Conservation (phyloP, 805 yeast species). For the Saturnispora diversa region DNA sequence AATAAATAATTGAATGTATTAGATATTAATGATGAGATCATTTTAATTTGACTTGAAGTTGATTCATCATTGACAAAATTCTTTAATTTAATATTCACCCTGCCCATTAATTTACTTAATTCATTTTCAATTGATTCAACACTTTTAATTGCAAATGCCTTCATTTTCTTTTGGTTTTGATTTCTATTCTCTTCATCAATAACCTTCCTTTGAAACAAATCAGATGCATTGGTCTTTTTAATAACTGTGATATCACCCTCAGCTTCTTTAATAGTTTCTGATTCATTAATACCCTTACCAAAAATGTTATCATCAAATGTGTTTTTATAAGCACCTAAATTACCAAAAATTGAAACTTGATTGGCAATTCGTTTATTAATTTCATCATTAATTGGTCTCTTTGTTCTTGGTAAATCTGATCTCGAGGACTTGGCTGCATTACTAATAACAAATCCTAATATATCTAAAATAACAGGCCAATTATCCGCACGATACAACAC, state of each 20-base stretch:
- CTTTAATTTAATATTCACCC: neutral
- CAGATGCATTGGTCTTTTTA: slow-evolving; percentile 4
- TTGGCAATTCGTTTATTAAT: neutral
- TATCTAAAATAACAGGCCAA: slow-evolving; percentile 56
- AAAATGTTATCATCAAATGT: slow-evolving; percentile 3
- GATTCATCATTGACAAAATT: slow-evolving; percentile 3
- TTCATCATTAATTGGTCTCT: slow-evolving; percentile 1
- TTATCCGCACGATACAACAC: slow-evolving; percentile 40
- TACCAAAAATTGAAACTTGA: slow-evolving; percentile 22
- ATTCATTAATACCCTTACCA: no score
- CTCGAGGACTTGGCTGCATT: slow-evolving; percentile 26
- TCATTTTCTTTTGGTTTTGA: neutral
- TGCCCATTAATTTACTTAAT: neutral
- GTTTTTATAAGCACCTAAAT: slow-evolving; percentile 18
- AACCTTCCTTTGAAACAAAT: neutral
- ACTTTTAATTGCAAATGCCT: no score
- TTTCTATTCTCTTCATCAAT: neutral
- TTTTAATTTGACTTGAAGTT: slow-evolving; percentile 1
- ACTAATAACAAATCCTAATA: slow-evolving; percentile 48
- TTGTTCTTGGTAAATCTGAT: slow-evolving; percentile 18
- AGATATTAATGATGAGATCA: neutral
- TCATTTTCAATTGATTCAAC: neutral
- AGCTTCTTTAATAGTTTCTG: neutral
- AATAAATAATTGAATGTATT: slow-evolving; percentile 1
- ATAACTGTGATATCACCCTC: slow-evolving; percentile 6